Evolutionary conservation across 2,329 filamentous ascomycete genomes (phyloP).

Genomic region (Aaosphaeria arxii): DNA sequence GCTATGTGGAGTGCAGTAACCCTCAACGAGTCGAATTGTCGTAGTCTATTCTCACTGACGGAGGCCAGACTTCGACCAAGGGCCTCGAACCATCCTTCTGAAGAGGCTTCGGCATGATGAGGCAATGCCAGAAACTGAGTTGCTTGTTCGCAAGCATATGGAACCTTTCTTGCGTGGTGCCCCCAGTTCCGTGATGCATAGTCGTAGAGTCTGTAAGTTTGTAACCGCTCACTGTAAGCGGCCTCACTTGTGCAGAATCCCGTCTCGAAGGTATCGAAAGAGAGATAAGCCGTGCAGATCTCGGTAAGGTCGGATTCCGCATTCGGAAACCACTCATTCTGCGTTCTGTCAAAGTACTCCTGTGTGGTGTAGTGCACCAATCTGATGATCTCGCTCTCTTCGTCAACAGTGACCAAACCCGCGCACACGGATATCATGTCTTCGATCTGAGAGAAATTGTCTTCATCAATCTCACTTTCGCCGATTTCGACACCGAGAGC

Average conservation of each 20-base stretch:
- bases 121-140: background rate
- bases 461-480: slow-evolving; percentile 1
- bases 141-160: background rate
- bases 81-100: background rate
- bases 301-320: slow-evolving; percentile 14
- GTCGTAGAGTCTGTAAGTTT: background rate
- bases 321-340: slow-evolving; percentile 13
- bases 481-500: slow-evolving; percentile 3
- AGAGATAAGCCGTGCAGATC: slow-evolving; percentile 22
- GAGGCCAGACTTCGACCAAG: background rate
- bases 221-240: background rate
- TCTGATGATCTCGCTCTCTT: slow-evolving; percentile 16
- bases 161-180: background rate
- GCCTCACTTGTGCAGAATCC: background rate
- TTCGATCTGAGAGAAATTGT: slow-evolving; percentile 1
- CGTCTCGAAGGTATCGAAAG: slow-evolving; percentile 15
- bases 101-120: background rate
- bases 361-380: slow-evolving; percentile 20
- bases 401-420: slow-evolving; percentile 25
- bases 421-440: slow-evolving; percentile 10
- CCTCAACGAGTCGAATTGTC: background rate
- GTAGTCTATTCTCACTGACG: no score
- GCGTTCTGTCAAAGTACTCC: slow-evolving; percentile 16
- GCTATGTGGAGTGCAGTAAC: background rate
- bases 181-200: background rate